These are phyloP conservation scores for Croton setiger DNA, from an alignment of 441 rosid genomes.

Conservation along the genomic window DNA sequence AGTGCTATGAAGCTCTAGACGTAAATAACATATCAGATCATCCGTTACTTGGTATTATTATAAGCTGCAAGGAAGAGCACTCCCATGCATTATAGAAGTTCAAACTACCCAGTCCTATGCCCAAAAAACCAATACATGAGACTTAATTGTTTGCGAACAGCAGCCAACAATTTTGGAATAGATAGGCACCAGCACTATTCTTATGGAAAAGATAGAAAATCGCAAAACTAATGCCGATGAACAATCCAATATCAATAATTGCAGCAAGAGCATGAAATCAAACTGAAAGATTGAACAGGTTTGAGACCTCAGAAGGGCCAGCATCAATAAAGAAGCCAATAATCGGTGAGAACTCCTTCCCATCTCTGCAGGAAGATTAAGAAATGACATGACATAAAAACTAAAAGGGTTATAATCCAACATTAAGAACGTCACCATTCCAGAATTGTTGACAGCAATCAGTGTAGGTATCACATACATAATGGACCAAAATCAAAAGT, in stretches of 20 bases:
- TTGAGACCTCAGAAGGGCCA: constrained; percentile 54
- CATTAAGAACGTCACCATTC: not conserved
- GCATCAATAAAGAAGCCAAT: constrained; percentile 66
- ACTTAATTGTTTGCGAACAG: not conserved
- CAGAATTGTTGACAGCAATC: not conserved
- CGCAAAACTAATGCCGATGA: not conserved
- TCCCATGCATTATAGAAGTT: not conserved
- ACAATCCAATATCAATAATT: not conserved
- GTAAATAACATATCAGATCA: not conserved
- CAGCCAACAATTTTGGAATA: not conserved
- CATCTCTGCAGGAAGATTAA: constrained; percentile 44
- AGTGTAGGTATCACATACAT: not conserved
- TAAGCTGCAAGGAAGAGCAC: not conserved
- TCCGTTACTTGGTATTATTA: not conserved
- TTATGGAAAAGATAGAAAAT: not conserved
- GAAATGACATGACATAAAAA: not conserved
- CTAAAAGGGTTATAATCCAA: not conserved
- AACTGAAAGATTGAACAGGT: not conserved
- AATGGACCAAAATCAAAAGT: not conserved
- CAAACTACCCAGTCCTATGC: not conserved
- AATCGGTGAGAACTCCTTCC: constrained; percentile 79
- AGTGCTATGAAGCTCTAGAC: not conserved
- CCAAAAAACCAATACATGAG: not conserved
- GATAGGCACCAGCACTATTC: not conserved
- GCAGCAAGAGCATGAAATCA: not conserved